phyloP scores from a whole-genome alignment of 2,329 filamentous ascomycete species.

The Moelleriella libera region DNA sequence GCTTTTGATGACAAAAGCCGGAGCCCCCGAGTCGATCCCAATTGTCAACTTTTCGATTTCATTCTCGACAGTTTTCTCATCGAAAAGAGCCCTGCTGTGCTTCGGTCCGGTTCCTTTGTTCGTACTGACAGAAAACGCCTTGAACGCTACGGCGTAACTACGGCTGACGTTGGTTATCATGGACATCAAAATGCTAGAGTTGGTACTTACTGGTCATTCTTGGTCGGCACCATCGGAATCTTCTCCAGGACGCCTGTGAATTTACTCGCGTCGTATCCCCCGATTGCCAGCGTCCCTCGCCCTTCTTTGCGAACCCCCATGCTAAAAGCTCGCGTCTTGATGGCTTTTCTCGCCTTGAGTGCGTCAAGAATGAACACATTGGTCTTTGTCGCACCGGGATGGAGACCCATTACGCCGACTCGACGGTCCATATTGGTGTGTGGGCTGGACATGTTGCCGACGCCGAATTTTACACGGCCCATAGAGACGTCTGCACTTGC shows the following conservation, averaged over 20 bases:
- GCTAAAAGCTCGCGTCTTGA: background rate
- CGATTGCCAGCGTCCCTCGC: background rate
- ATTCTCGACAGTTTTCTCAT: background rate
- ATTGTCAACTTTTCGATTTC: background rate
- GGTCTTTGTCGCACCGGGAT: background rate
- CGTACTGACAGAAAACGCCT: too few relatives aligned
- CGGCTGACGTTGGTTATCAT: background rate
- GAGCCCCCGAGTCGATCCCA: background rate
- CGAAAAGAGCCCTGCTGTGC: too few relatives aligned
- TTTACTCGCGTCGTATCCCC: background rate
- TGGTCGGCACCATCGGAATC: background rate
- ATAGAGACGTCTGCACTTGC: background rate
- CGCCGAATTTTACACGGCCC: background rate
- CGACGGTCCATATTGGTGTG: background rate
- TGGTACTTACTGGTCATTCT: too few relatives aligned
- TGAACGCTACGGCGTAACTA: too few relatives aligned
- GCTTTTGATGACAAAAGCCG: background rate
- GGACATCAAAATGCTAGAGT: too few relatives aligned
- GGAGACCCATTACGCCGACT: background rate
- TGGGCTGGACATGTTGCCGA: background rate
- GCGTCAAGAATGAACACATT: background rate
- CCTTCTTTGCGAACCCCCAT: background rate
- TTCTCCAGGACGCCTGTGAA: background rate
- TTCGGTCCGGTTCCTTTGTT: too few relatives aligned
- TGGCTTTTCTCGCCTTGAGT: background rate